Evolutionary conservation across 257 asterid species (phyloP), one percentile per base, ranked within the genome.

Genomic region (Cruciata laevipes): DNA sequence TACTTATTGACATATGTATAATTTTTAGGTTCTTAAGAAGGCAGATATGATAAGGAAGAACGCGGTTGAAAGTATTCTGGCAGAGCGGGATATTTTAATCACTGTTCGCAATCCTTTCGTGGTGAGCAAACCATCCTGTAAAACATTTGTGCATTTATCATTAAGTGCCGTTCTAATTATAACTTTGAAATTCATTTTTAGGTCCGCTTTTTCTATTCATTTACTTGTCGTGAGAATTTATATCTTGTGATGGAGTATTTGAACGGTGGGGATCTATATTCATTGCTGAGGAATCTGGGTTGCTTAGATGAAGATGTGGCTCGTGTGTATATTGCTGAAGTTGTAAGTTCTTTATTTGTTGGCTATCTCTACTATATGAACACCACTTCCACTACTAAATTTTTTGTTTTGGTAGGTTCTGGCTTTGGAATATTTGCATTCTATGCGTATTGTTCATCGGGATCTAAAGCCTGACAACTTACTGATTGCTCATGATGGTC

Each of bases 401-500:
- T 66, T 61, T 6, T 51, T 27, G 53, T 73, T 60, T 80, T 70
- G 60, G n/a, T 78, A 94, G 99, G 99, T 94, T 64, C 99, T 94
- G 77, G 99, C 99, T 73, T 81, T 94, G 91, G 99, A 94, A 74
- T 94, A 94, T 81, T 74, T 94, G 80, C 98, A 94, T 81, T 90
- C 99, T 31, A 74, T 87, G 64, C 91, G 85, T 10, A 95, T 94
- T 81, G 99, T 94, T 77, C 99, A 94, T 82, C 98, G 99, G 63
- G 99, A 94, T 84, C 80, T 94, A 74, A 94, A 94, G 88, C 99
- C 99, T 42, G 99, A 94, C 81, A 94, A 94, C 82, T 78, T 94
- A 86, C 83, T 94, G 85, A 94, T 94, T 76, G 99, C 99, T 5
- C 98, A 94, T 79, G 99, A 94, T 80, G 99, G 99, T 74, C 99